Percentiles rank a stretch among this genome's conserved stretches.
Conservation (phyloP, 1,284 basidiomycete genomes). For the Tranzscheliella williamsii region DNA sequence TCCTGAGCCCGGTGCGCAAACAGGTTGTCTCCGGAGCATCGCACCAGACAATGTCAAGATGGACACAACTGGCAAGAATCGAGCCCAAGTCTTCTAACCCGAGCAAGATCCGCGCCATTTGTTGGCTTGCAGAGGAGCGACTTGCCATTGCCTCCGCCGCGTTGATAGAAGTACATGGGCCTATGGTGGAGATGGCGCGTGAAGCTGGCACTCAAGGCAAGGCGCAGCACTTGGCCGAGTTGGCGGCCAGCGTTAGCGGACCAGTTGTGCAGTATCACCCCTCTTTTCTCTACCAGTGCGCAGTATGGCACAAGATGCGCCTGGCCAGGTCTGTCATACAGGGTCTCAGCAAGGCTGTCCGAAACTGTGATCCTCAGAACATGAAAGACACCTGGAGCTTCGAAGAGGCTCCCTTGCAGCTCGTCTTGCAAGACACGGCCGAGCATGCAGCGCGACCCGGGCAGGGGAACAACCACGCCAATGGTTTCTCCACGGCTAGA, state of each 20-base stretch:
- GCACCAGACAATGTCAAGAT: neutral
- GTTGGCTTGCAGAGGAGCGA: conserved; percentile 22
- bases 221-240: conserved; percentile 18
- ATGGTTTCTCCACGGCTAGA: neutral
- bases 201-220: neutral
- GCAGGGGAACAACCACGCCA: neutral
- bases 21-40: neutral
- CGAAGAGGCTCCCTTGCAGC: conserved; percentile 10
- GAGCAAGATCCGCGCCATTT: conserved; percentile 19
- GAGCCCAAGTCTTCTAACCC: conserved; percentile 17
- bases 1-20: conserved; percentile 12
- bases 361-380: conserved; percentile 7
- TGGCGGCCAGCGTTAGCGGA: conserved; percentile 17
- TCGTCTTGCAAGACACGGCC: conserved; percentile 4
- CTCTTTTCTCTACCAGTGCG: conserved; percentile 30
- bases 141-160: conserved; percentile 28
- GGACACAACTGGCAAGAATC: conserved; percentile 11
- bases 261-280: conserved; percentile 42
- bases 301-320: conserved; percentile 26
- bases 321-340: conserved; percentile 25
- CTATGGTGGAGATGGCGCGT: neutral
- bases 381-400: conserved; percentile 21
- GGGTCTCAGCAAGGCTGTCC: conserved; percentile 16
- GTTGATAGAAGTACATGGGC: conserved; percentile 22
- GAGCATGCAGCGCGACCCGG: neutral